These are phyloP conservation scores for Mucor velutinosus DNA, from an alignment of 371 early-diverging fungal species.

Conservation along the genomic window DNA sequence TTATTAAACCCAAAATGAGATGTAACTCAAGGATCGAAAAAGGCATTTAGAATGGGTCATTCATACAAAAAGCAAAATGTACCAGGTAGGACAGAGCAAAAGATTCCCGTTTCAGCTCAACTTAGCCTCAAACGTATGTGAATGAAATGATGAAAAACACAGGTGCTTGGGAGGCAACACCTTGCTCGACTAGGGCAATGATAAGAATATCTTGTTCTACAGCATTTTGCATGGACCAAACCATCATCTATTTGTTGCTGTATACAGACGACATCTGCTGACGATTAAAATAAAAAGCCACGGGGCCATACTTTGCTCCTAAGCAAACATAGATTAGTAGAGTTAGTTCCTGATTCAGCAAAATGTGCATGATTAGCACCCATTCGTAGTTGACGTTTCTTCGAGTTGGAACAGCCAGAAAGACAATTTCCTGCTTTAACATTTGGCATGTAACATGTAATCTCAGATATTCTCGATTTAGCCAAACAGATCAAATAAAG, in stretches of 20 bases:
- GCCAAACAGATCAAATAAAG: not conserved
- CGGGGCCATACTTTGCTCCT: not conserved
- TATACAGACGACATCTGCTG: not conserved
- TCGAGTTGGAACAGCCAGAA: not conserved
- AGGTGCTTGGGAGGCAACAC: too few relatives aligned
- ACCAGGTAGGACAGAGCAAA: slow-evolving; percentile 10
- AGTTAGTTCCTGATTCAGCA: not conserved
- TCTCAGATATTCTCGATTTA: not conserved
- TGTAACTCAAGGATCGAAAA: slow-evolving; percentile 18
- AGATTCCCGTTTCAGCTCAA: slow-evolving; percentile 10
- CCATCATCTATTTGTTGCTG: not conserved
- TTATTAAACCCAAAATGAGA: slow-evolving; percentile 8
- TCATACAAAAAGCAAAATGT: slow-evolving; percentile 5
- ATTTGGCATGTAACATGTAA: not conserved
- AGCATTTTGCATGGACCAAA: not conserved
- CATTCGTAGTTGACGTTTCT: not conserved
- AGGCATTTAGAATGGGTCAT: slow-evolving; percentile 9
- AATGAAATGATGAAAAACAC: not conserved
- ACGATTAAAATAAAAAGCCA: not conserved
- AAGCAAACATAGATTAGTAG: not conserved
- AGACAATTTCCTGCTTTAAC: not conserved
- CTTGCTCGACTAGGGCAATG: not conserved
- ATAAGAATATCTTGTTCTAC: not conserved
- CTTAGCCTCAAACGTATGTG: slow-evolving; percentile 7
- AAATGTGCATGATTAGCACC: not conserved